These are phyloP conservation scores for Diaporthe sp. DNA, from an alignment of 2,329 filamentous ascomycete genomes.

Conservation along the genomic window DNA sequence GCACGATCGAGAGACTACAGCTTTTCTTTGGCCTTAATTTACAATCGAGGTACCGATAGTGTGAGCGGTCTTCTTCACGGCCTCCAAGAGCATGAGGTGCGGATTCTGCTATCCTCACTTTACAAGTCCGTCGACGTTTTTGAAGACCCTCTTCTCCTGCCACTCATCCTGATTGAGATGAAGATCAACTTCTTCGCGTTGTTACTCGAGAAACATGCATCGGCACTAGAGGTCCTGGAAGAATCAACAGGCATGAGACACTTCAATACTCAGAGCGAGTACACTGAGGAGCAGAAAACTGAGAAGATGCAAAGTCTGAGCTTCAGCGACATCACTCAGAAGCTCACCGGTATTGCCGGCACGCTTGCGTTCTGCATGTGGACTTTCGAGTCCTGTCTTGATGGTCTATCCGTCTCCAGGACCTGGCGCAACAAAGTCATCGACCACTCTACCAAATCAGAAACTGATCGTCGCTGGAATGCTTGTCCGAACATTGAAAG, in stretches of 20 bases:
- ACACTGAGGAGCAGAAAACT: not conserved
- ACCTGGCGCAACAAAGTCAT: not conserved
- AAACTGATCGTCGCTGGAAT: not conserved
- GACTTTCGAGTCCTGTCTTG: not conserved
- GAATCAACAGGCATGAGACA: not conserved
- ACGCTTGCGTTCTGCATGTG: not conserved
- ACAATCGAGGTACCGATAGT: not conserved
- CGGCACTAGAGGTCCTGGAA: not conserved
- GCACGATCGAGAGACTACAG: not conserved
- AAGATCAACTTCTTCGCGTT: not conserved
- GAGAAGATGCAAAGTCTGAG: not conserved
- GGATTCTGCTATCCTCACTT: not conserved
- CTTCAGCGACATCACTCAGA: not conserved
- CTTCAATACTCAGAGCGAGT: not conserved
- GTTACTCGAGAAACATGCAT: not conserved
- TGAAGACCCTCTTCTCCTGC: not conserved
- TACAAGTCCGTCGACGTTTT: not conserved
- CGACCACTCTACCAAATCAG: not conserved
- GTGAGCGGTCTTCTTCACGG: not conserved
- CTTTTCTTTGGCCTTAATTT: not conserved
- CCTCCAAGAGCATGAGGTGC: not conserved
- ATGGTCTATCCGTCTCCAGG: not conserved
- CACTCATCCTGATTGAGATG: not conserved
- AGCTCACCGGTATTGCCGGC: not conserved
- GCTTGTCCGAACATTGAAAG: not conserved